Evolutionary conservation across 257 asterid species (phyloP).

Genomic region (Rauvolfia tetraphylla): DNA sequence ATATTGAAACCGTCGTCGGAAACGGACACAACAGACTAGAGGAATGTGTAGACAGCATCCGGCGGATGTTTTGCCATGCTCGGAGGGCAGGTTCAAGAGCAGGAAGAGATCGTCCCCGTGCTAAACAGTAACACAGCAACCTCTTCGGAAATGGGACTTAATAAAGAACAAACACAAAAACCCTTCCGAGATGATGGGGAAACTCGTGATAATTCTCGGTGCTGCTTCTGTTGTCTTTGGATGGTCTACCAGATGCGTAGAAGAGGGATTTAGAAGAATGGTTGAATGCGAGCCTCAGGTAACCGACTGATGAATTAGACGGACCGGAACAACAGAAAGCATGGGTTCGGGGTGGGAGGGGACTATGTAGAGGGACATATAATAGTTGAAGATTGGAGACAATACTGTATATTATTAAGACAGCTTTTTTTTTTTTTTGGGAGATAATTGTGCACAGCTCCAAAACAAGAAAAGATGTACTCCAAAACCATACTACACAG

Average conservation of each 20-base stretch:
- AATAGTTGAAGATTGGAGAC: too few species aligned
- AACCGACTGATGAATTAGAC: background rate
- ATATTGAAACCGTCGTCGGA: too few species aligned
- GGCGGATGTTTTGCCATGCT: conserved; percentile 5
- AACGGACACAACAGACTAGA: background rate
- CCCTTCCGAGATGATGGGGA: conserved; percentile 18
- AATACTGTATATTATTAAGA: too few species aligned
- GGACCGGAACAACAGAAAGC: background rate
- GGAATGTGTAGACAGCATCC: background rate
- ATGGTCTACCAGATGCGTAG: background rate
- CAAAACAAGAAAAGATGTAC: too few species aligned
- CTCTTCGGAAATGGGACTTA: background rate
- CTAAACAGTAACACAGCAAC: background rate
- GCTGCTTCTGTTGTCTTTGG: too few species aligned
- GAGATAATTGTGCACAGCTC: too few species aligned
- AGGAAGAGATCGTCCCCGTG: conserved; percentile 5
- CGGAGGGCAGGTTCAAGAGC: background rate
- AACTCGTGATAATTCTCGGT: background rate
- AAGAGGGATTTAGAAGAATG: background rate
- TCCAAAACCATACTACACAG: too few species aligned
- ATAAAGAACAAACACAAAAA: background rate
- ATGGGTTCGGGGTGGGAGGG: background rate
- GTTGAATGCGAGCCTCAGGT: background rate
- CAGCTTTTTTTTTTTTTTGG: too few species aligned
- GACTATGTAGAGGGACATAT: too few species aligned